phyloP scores from a whole-genome alignment of 257 asterid genomes.

The Craterostigma plantagineum region DNA sequence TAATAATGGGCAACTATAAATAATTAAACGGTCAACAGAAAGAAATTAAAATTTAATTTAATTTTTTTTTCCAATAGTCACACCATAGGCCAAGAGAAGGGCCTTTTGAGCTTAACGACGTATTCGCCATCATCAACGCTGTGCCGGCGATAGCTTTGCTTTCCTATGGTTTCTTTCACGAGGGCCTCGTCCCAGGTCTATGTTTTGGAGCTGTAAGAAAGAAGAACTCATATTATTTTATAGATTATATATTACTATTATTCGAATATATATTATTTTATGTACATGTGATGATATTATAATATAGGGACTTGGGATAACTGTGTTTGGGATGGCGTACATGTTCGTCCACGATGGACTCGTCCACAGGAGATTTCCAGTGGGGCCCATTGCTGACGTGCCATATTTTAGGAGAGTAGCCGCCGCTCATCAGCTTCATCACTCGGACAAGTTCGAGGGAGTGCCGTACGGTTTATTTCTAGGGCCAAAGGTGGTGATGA shows the following conservation, averaged over 20 bases:
- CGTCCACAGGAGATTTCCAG: conserved; percentile 85
- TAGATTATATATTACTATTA: neutral
- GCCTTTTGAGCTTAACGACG: conserved; percentile 82
- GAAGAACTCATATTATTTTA: too few relatives aligned
- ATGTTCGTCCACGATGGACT: conserved; percentile 99
- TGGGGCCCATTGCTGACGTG: conserved; percentile 85
- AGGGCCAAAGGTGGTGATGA: conserved; percentile 56
- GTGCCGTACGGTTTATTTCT: conserved; percentile 87
- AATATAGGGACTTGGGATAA: conserved; percentile 82
- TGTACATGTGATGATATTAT: conserved; percentile 2
- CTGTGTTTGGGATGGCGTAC: conserved; percentile 93
- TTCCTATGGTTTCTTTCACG: conserved; percentile 72
- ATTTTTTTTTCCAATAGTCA: conserved; percentile 34
- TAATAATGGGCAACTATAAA: too few relatives aligned
- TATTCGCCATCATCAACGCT: conserved; percentile 81
- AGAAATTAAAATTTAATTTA: too few relatives aligned
- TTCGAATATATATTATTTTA: too few relatives aligned
- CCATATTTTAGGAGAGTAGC: conserved; percentile 83
- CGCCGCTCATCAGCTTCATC: conserved; percentile 93
- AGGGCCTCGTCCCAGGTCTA: conserved; percentile 85
- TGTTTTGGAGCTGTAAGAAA: conserved; percentile 94
- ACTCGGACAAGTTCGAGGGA: conserved; percentile 75
- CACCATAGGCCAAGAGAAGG: conserved; percentile 98
- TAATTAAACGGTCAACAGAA: too few relatives aligned
- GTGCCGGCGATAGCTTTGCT: conserved; percentile 92